Percentiles rank a stretch among this genome's conserved stretches.
Evolutionary conservation across 2,329 filamentous ascomycete species (phyloP).

Genomic region (Calonectria multiphialidica): DNA sequence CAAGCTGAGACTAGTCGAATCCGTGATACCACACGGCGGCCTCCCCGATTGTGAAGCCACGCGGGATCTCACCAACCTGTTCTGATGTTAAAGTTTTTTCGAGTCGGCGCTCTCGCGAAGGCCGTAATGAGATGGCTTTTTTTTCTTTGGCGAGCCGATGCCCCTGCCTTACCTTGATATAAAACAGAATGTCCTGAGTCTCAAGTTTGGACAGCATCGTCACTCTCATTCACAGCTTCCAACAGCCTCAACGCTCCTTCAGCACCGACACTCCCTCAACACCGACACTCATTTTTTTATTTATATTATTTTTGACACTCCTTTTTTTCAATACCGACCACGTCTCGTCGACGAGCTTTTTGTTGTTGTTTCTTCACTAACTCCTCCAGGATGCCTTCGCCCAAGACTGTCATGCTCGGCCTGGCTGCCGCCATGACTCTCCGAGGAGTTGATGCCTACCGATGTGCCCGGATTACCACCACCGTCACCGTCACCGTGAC

Average conservation of each 20-base stretch:
- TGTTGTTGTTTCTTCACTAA: neutral
- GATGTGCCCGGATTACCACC: neutral
- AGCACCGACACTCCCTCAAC: neutral
- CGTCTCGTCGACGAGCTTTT: neutral
- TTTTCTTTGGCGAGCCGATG: no score
- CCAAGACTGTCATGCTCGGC: conserved; percentile 2
- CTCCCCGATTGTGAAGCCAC: neutral
- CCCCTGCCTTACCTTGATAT: neutral
- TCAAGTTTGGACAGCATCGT: neutral
- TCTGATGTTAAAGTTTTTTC: neutral
- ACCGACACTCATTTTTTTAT: neutral
- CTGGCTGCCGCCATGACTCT: conserved; percentile 1
- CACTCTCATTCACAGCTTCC: neutral
- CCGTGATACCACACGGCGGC: neutral
- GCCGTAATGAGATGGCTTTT: neutral
- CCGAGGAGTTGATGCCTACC: neutral
- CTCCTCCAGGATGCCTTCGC: neutral
- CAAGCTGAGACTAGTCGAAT: conserved; percentile 2
- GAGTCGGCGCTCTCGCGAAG: neutral
- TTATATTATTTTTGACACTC: neutral
- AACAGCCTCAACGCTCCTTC: conserved; percentile 5
- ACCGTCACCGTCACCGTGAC: conserved; percentile 2
- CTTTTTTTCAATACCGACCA: neutral
- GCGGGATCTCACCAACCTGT: neutral
- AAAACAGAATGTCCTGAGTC: neutral